Evolutionary conservation across 169 alveolate genomes (phyloP).

Genomic region (Cryptosporidium canis): DNA sequence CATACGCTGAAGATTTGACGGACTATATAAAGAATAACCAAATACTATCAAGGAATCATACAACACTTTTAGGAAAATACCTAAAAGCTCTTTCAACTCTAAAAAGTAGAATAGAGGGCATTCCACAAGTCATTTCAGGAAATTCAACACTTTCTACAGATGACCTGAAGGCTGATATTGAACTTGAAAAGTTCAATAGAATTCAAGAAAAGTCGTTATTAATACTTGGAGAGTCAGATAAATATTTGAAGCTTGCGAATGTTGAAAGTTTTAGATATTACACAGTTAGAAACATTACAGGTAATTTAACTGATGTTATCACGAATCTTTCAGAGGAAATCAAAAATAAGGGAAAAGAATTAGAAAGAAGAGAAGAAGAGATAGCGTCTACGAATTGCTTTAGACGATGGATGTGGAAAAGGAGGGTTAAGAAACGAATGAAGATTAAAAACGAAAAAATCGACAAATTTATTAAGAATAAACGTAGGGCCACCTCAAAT

Average conservation of each 20-base stretch:
- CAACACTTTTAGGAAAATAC: slow-evolving; percentile 12
- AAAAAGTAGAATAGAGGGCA: slow-evolving; percentile 22
- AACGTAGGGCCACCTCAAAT: not conserved
- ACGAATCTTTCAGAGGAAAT: slow-evolving; percentile 30
- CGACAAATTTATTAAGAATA: not conserved
- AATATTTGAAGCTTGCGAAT: slow-evolving; percentile 33
- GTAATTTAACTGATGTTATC: not conserved
- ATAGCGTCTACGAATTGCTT: slow-evolving; percentile 59
- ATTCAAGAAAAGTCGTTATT: slow-evolving; percentile 9
- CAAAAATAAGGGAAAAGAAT: not conserved
- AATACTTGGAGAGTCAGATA: slow-evolving; percentile 36
- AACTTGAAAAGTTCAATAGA: not conserved
- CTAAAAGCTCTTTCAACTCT: slow-evolving; percentile 23
- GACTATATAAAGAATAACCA: slow-evolving; percentile 48
- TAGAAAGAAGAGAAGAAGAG: slow-evolving; percentile 29
- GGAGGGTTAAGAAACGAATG: slow-evolving; percentile 40
- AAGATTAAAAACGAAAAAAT: slow-evolving; percentile 10
- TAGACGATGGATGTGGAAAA: slow-evolving; percentile 67
- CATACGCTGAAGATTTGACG: slow-evolving; percentile 22
- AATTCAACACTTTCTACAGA: not conserved
- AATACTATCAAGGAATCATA: slow-evolving; percentile 17
- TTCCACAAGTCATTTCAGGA: not conserved
- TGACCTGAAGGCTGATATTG: not conserved
- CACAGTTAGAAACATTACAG: slow-evolving; percentile 45
- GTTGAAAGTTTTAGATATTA: slow-evolving; percentile 41